Base-by-base conservation (phyloP, 2,329 filamentous ascomycete genomes). In the Fusarium annulatum region DNA sequence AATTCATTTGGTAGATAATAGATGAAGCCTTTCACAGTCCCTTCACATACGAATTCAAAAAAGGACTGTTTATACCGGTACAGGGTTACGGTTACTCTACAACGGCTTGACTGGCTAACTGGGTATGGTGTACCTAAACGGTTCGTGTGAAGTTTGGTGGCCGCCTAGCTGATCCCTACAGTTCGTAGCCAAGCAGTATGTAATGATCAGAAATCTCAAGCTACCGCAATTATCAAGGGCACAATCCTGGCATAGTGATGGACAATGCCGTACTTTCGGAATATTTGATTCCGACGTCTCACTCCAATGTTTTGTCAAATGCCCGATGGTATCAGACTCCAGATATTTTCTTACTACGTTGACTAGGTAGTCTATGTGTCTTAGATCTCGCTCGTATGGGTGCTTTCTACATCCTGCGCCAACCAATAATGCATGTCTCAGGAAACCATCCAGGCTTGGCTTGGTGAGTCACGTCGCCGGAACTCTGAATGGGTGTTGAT, bases 401-500 rank as follows among this genome's bases (percentile, higher is more conserved):
- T 34, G 39, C n/a, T 19, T n/a, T 42, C 26, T 46, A 34, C 19
- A 21, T 28, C 41, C 12, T 41, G 26, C 23, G 7, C 7, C 15
- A 45, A 58, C 21, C 38, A 34, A 67, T 39, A 67, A 52, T 52
- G 62, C 45, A 52, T 67, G 64, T 61, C 45, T 67, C 23, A 36
- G 33, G 38, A 19, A 43, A 23, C 28, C 14, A 59, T 28, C 36
- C 21, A 28, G 33, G 18, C 23, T 61, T 61, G 12, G 12, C 9
- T 11, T 46, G 28, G 53, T 68, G 66, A 68, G 42, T 68, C 64
- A 68, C 42, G 38, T 65, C 64, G 38, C 26, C 42, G 19, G 26
- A 38, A n/a, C 21, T 43, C n/a, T 51, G 34, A 33, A 42, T 26
- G 26, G 19, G 41, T 34, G 28, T 14, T 30, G n/a, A 38, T 33